Base-by-base conservation (phyloP, 176 grass and related monocot genomes). In the Dactylis glomerata region DNA sequence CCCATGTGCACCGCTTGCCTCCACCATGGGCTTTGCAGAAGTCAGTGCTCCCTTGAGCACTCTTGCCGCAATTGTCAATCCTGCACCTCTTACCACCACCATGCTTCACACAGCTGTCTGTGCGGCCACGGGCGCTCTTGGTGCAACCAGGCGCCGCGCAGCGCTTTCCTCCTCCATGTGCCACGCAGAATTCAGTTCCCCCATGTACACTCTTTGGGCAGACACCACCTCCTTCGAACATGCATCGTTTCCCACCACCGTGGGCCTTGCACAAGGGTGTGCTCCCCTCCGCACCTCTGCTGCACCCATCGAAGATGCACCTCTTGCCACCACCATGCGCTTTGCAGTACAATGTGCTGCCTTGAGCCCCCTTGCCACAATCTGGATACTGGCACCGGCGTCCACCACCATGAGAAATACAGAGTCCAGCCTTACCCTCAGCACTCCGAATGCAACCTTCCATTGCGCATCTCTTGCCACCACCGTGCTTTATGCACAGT, bases 21-120 rank as follows among this genome's bases (percentile, higher is more conserved):
- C 91, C 91, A 1, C 91, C 91, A 2, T 92, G 91, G 42, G 91
- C 87, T 80, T 92, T 92, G 73, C 91, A 92, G 81, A 92, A 92
- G 56, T 90, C 87, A 0, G 91, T 92, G 65, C 91, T 90, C 54
- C 91, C 91, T 73, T 92, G 91, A 15, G 91, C 91, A 9, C 91
- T 92, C 77, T 92, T 92, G 12, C 71, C 32, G 15, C 91, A 92
- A 64, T 63, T 76, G 13, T 90, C 87, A 30, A 87, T 26, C 72
- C 77, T 81, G 81, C 91, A 92, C 24, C 91, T 85, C 81, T 92
- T 92, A 37, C 91, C 91, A 0, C 91, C 91, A 24, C 91, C 91
- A 0, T 92, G 91, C 65, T 86, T 87, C 69, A 92, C 91, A 3
- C 91, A 92, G 47, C 45, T 73, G 41, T 92, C 84, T 15, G 91